Base-by-base conservation (phyloP, 345 rosid genomes). In the Salix arbutifolia region DNA sequence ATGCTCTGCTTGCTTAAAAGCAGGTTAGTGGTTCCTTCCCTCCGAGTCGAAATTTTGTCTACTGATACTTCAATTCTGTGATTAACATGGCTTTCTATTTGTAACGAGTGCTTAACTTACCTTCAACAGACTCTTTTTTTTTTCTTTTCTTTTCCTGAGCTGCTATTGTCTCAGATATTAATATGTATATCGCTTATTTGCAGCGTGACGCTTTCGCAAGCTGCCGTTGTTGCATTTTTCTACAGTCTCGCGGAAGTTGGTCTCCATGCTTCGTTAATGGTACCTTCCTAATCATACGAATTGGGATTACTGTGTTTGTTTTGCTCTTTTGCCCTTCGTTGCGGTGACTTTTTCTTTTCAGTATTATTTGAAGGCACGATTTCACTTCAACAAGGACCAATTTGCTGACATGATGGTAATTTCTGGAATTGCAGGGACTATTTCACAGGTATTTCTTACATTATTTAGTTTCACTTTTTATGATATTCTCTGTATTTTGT, bases 401-500 rank as follows among this genome's bases (percentile, higher is more conserved):
- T 94, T 94, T 73, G 98, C 98, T 18, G 95, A 92, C 69, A 75
- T 94, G 44, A 90, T 94, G 98, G 89, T 92, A 72, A 92, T 94
- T 76, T 42, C 76, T 65, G 98, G 98, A 68, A 80, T 87, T 65
- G 90, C 94, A 14, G 97, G 97, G 68, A 85, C 97, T 23, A 58
- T 92, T 80, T 94, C 97, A 44, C 98, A 94, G 97, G 98, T 90
- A 82, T 35, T 6, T 52, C 73, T 69, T 35, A 26, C 72, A 25
- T 46, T 71, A 10, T 14, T 35, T 72, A 65, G 26, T 68, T 33
- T 72, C 38, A 62, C 5, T 82, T 14, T 5, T 4, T 9, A 35
- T 77, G 46, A 21, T 52, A 3, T 71, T 60, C 8, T 69, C 60
- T 72, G 21, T 28, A 21, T 14, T 44, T 78, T 62, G 19, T 28